Base-by-base conservation (phyloP, 352 stramenopile genomes). In the Hyaloperonospora brassicae region DNA sequence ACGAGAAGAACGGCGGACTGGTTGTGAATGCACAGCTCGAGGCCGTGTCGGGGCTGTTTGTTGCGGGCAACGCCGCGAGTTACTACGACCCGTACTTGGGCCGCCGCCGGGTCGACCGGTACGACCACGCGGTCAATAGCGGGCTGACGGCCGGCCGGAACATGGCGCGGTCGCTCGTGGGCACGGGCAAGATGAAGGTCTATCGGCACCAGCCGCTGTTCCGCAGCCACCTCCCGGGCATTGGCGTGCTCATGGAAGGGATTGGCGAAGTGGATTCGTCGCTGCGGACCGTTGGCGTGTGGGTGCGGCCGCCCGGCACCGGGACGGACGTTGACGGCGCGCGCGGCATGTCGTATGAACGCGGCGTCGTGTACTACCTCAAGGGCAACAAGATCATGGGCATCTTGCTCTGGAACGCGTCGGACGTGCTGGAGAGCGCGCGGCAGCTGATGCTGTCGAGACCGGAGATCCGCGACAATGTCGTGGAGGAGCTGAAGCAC, bases 121-220 rank as follows among this genome's bases (percentile, higher is more conserved):
- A 96, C 61, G 89, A 97, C 61, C 88, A 97, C 55, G 87, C 87
- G 1, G 85, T 97, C 13, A 97, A 97, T 71, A 93, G 78, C 24
- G 89, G 89, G 0, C 70, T 97, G 2, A 71, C 86, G 12, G 89
- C 88, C 1, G 88, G 86, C 1, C 68, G 86, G 25, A 96, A 96
- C 62, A 96, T 96, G 86, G 85, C 84, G 47, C 57, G 61, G 36
- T 80, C 72, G 24, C 60, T 79, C 9, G 62, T 54, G 5, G 57
- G 64, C 1, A 57, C 55, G 0, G 65, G 62, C 3, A 83, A 84
- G 41, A 85, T 93, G 73, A 84, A 88, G 58, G 65, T 86, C 14
- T 96, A 97, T 55, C 71, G 76, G 1, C 88, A 97, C 55, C 87
- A 96, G 61, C 88, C 88, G 10, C 76, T 92, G 64, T 95, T 96